Evolutionary conservation across 202 grass and related monocot genomes (phyloP).

Genomic region (Saccharum hybrid): DNA sequence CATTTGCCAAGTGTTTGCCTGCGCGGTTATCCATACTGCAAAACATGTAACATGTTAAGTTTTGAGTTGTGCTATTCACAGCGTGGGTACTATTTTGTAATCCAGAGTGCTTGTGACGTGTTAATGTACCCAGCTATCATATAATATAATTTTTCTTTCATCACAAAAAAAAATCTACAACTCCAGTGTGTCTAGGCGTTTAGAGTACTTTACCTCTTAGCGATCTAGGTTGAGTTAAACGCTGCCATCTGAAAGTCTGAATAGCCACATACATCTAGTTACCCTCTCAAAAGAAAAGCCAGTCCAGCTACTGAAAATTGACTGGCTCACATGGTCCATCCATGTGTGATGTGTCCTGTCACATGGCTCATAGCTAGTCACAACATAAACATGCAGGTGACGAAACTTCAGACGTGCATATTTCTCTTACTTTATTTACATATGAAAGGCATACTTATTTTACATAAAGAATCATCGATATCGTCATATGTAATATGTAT

Average conservation of each 20-base stretch:
- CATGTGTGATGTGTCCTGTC: neutral
- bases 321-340: neutral
- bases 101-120: too few species aligned
- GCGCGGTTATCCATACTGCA: too few species aligned
- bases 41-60: too few species aligned
- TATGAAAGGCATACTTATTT: neutral
- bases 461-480: neutral
- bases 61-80: too few species aligned
- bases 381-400: neutral
- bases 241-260: neutral
- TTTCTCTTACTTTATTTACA: neutral
- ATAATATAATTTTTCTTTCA: too few species aligned
- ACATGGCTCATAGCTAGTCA: conserved; percentile 1
- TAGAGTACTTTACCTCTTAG: neutral
- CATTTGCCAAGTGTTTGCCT: too few species aligned
- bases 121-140: too few species aligned
- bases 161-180: too few species aligned
- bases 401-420: neutral
- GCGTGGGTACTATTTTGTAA: too few species aligned
- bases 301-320: neutral
- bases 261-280: neutral
- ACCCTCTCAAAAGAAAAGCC: neutral
- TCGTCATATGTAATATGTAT: neutral
- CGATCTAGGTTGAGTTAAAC: neutral
- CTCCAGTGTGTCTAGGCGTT: neutral